Conservation (phyloP, 1,139 yeast genomes). For the Torulaspora pretoriensis region DNA sequence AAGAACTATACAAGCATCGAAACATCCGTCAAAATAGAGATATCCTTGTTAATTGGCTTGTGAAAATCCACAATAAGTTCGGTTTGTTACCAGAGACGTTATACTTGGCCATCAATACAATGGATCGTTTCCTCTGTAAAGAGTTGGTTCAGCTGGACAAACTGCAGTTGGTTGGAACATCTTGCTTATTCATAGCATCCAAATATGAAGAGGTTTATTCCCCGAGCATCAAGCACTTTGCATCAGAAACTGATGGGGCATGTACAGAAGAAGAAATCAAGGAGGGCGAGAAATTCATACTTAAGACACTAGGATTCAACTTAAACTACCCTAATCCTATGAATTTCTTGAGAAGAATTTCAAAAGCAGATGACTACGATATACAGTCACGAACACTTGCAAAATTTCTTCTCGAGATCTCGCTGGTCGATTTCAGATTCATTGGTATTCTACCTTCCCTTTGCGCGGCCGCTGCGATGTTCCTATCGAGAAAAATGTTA, state of each 20-base stretch:
- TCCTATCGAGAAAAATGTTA: slow-evolving; percentile 73
- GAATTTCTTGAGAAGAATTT: slow-evolving; percentile 86
- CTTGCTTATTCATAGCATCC: slow-evolving; percentile 86
- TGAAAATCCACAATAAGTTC: slow-evolving; percentile 85
- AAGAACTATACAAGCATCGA: slow-evolving; percentile 69
- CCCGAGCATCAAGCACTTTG: slow-evolving; percentile 83
- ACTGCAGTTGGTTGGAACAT: slow-evolving; percentile 85
- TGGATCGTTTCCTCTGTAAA: slow-evolving; percentile 84
- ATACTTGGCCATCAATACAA: slow-evolving; percentile 79
- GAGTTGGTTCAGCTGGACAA: slow-evolving; percentile 79
- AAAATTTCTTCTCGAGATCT: slow-evolving; percentile 78
- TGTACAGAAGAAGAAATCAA: slow-evolving; percentile 74
- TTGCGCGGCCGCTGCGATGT: slow-evolving; percentile 91
- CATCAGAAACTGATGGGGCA: slow-evolving; percentile 82
- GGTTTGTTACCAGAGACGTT: slow-evolving; percentile 86
- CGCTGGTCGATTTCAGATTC: slow-evolving; percentile 75
- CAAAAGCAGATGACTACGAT: slow-evolving; percentile 94
- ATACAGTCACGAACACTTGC: slow-evolving; percentile 90
- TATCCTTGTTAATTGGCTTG: slow-evolving; percentile 90
- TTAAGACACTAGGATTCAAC: slow-evolving; percentile 72
- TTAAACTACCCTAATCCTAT: slow-evolving; percentile 89
- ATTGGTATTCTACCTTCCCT: slow-evolving; percentile 76
- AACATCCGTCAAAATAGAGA: slow-evolving; percentile 79
- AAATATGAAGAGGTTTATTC: slow-evolving; percentile 93
- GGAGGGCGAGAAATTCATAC: slow-evolving; percentile 79